Conservation (phyloP, 2,329 filamentous ascomycete species). For the Huntiella abstrusa region DNA sequence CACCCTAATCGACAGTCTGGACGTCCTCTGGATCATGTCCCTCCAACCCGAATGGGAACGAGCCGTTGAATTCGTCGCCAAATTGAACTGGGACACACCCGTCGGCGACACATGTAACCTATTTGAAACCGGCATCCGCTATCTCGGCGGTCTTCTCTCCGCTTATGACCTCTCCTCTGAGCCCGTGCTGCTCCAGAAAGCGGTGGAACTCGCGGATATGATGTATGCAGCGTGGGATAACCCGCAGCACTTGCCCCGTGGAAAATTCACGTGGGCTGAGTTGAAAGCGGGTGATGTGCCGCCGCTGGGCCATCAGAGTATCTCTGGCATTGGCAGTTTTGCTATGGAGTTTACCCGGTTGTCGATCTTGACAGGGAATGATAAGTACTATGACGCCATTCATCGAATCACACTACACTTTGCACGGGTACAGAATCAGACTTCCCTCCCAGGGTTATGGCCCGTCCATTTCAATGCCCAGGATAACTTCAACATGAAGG, state of each 20-base stretch:
- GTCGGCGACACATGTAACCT: conserved; percentile 33
- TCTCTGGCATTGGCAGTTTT: conserved; percentile 33
- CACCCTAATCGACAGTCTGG: conserved; percentile 47
- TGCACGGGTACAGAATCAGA: conserved; percentile 32
- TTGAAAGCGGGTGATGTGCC: conserved; percentile 21
- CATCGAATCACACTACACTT: conserved; percentile 37
- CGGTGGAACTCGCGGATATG: conserved; percentile 42
- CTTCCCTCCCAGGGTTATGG: conserved; percentile 43
- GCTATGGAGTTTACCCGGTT: conserved; percentile 44
- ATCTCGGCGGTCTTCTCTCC: conserved; percentile 49
- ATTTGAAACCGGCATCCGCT: conserved; percentile 55
- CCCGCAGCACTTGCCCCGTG: conserved; percentile 43
- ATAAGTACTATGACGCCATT: conserved; percentile 47
- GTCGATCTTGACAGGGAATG: conserved; percentile 41
- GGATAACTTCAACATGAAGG: conserved; percentile 28
- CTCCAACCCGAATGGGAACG: conserved; percentile 45
- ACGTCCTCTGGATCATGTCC: conserved; percentile 58
- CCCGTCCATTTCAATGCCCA: conserved; percentile 36
- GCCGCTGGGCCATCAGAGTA: conserved; percentile 17
- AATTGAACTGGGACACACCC: conserved; percentile 42
- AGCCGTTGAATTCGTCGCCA: conserved; percentile 37
- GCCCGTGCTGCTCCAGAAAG: conserved; percentile 39
- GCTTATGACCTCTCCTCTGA: conserved; percentile 47
- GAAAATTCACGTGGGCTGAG: conserved; percentile 26
- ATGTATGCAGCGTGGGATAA: conserved; percentile 51